phyloP scores from a whole-genome alignment of 2,329 filamentous ascomycete genomes.

The Sodiomyces alkalinus region DNA sequence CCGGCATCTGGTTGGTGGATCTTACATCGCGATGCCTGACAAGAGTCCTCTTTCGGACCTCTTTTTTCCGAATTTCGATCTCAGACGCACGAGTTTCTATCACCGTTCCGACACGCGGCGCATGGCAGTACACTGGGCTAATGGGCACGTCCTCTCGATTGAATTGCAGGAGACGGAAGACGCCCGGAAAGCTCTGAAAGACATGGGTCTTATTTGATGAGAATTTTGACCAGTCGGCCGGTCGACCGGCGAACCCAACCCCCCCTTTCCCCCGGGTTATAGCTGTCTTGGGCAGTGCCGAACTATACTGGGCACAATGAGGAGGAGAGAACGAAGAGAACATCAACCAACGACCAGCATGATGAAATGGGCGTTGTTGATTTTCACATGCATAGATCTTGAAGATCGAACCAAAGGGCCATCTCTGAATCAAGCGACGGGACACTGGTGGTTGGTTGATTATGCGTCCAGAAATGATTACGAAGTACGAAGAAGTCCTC shows the following conservation, averaged over 20 bases:
- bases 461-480: no score
- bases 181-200: conserved; percentile 21
- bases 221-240: neutral
- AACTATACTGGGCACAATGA: conserved; percentile 1
- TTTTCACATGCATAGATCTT: conserved; percentile 27
- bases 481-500: no score
- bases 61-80: neutral
- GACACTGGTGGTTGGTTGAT: no score
- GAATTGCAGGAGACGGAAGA: conserved; percentile 17
- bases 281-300: no score
- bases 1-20: no score
- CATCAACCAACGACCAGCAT: conserved; percentile 1
- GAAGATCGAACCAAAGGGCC: conserved; percentile 28
- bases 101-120: neutral
- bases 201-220: conserved; percentile 24
- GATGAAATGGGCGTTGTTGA: conserved; percentile 8
- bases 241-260: neutral
- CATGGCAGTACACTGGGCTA: conserved; percentile 8
- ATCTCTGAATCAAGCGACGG: conserved; percentile 23
- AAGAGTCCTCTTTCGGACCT: no score
- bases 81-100: neutral
- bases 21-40: conserved; percentile 3
- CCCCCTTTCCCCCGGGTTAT: no score
- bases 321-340: conserved; percentile 2
- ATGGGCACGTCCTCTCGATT: conserved; percentile 10